Conservation (phyloP, 2,329 filamentous ascomycete genomes). For the Venturia carpophila region DNA sequence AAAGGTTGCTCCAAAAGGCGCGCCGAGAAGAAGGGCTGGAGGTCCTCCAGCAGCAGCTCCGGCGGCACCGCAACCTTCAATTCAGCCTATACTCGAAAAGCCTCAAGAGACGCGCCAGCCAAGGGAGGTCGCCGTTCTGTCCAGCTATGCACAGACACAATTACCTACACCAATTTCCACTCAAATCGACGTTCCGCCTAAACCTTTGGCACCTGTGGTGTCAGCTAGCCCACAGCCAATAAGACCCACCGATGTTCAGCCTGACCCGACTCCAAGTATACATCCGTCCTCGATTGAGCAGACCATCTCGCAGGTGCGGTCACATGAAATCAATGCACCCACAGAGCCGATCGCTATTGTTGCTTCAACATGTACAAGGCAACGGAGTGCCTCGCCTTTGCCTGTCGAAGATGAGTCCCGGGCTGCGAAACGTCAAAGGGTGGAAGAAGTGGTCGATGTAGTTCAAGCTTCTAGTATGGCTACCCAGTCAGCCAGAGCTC, state of each 20-base stretch:
- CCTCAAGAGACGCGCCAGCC: background rate
- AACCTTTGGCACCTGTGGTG: background rate
- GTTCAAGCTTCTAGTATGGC: background rate
- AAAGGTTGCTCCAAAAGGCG: slow-evolving; percentile 18
- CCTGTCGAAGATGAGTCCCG: background rate
- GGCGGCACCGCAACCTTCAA: background rate
- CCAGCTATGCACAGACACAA: background rate
- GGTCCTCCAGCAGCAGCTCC: slow-evolving; percentile 2
- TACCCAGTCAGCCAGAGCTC: background rate
- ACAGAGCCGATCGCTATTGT: background rate
- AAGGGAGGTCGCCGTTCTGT: background rate
- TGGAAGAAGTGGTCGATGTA: slow-evolving; percentile 7
- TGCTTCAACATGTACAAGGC: background rate
- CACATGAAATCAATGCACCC: background rate
- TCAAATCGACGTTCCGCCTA: background rate
- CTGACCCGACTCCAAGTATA: background rate
- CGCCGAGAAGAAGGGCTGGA: slow-evolving; percentile 4
- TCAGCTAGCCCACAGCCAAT: background rate
- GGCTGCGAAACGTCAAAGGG: background rate
- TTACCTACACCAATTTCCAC: background rate
- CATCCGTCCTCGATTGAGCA: background rate
- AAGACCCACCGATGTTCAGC: background rate
- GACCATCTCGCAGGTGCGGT: background rate
- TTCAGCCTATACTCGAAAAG: background rate
- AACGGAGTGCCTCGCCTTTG: background rate